Evolutionary conservation across 371 early-diverging fungal genomes (phyloP).

Genomic region (Mortierella sp.): DNA sequence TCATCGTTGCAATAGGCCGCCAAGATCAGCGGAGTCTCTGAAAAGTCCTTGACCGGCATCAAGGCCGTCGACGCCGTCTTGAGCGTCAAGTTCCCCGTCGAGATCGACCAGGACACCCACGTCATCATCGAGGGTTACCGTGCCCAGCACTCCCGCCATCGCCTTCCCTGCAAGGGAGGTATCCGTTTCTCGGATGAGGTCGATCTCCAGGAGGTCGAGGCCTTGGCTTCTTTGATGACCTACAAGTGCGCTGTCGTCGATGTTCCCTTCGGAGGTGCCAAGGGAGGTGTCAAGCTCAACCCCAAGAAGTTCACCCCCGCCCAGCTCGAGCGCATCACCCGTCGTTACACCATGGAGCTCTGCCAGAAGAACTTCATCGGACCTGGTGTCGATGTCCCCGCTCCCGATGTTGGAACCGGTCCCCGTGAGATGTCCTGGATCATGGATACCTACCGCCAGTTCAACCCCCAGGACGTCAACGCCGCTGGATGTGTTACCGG

Average conservation of each 20-base stretch:
- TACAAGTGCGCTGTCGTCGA: slow-evolving; percentile 94
- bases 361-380: slow-evolving; percentile 94
- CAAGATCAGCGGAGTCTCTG: slow-evolving; percentile 70
- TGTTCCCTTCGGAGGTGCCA: slow-evolving; percentile 90
- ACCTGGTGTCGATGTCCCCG: slow-evolving; percentile 90
- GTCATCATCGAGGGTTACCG: slow-evolving; percentile 87
- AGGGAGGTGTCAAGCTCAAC: slow-evolving; percentile 90
- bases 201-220: slow-evolving; percentile 87
- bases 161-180: slow-evolving; percentile 90
- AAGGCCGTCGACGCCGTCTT: slow-evolving; percentile 83
- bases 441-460: slow-evolving; percentile 92
- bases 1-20: slow-evolving; percentile 65
- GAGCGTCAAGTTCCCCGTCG: slow-evolving; percentile 88
- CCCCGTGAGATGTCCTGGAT: slow-evolving; percentile 95
- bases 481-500: slow-evolving; percentile 92
- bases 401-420: slow-evolving; percentile 93
- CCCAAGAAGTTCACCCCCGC: slow-evolving; percentile 83
- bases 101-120: slow-evolving; percentile 76
- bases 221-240: slow-evolving; percentile 83
- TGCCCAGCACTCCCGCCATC: slow-evolving; percentile 90
- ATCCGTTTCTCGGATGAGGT: slow-evolving; percentile 86
- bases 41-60: slow-evolving; percentile 79
- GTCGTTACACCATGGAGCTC: slow-evolving; percentile 91
- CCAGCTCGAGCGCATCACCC: slow-evolving; percentile 90
- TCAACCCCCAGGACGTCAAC: slow-evolving; percentile 87